Conservation (phyloP, 2,329 filamentous ascomycete genomes). For the Graphiopsis chlorocephala region DNA sequence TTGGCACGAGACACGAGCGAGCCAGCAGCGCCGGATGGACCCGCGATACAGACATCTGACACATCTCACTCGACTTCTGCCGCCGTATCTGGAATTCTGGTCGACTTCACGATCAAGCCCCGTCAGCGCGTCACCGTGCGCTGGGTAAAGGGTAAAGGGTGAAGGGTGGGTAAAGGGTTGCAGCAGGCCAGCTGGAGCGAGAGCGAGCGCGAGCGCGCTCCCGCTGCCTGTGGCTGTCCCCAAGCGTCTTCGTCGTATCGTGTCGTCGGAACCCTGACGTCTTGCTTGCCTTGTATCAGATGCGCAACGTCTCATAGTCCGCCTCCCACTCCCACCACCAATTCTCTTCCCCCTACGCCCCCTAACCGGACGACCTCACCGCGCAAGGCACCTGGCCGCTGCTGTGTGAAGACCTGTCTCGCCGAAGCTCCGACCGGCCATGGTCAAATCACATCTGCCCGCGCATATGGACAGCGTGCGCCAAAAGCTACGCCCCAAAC, state of each 20-base stretch:
- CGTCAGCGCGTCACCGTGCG: background rate
- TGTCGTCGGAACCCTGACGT: constrained; percentile 8
- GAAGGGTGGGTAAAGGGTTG: no score
- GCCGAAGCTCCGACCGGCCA: constrained; percentile 17
- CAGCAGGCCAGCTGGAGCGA: background rate
- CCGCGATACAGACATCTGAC: background rate
- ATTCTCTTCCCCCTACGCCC: background rate
- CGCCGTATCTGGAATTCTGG: background rate
- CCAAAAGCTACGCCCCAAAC: constrained; percentile 39
- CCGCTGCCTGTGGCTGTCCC: background rate
- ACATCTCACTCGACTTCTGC: background rate
- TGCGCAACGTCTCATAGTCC: constrained; percentile 3
- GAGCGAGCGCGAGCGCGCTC: background rate
- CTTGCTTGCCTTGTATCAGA: background rate
- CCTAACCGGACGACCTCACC: background rate
- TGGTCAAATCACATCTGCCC: constrained; percentile 29
- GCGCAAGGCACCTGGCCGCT: constrained; percentile 5
- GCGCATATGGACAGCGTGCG: constrained; percentile 28
- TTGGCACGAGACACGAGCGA: background rate
- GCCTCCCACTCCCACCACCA: background rate
- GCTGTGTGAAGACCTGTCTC: constrained; percentile 1
- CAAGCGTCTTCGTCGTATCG: background rate
- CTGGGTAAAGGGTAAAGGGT: no score
- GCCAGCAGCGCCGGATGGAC: background rate
- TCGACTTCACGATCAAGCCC: background rate